Conservation (phyloP, 1,139 yeast species). For the Saccharomyces uvarum region DNA sequence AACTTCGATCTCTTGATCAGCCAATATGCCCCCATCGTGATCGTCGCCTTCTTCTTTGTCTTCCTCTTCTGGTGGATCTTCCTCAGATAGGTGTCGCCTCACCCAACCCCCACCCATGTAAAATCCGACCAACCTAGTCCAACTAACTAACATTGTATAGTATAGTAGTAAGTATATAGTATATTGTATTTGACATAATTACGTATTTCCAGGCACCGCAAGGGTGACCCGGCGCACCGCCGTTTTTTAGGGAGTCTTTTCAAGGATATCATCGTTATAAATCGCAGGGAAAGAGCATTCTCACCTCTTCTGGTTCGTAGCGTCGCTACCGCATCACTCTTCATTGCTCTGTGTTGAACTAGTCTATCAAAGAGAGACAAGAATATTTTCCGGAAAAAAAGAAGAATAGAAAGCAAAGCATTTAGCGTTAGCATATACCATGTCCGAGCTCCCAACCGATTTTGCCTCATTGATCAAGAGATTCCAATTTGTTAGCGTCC, state of each 20-base stretch:
- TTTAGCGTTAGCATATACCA: background rate
- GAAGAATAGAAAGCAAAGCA: background rate
- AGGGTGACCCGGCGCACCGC: background rate
- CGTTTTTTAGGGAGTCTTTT: conserved; percentile 1
- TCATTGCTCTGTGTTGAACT: background rate
- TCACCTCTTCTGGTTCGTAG: background rate
- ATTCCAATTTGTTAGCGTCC: conserved; percentile 40
- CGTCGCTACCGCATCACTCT: background rate
- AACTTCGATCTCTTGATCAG: conserved; percentile 81
- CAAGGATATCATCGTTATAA: background rate
- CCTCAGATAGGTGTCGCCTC: conserved; percentile 33
- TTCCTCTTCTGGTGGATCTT: conserved; percentile 81
- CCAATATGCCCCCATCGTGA: conserved; percentile 82
- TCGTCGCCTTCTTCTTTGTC: conserved; percentile 62
- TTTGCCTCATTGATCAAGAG: conserved; percentile 14
- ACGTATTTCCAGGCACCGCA: background rate
- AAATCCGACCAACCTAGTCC: background rate
- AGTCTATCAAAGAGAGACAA: background rate
- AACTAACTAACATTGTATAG: background rate
- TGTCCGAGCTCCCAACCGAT: conserved; percentile 1
- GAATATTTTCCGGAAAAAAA: background rate
- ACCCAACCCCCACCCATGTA: background rate
- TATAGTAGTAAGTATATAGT: background rate
- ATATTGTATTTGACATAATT: background rate
- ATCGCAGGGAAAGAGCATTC: background rate